Evolutionary conservation across 768 basidiomycete genomes (phyloP).

Genomic region (Rhizopogon sp.): DNA sequence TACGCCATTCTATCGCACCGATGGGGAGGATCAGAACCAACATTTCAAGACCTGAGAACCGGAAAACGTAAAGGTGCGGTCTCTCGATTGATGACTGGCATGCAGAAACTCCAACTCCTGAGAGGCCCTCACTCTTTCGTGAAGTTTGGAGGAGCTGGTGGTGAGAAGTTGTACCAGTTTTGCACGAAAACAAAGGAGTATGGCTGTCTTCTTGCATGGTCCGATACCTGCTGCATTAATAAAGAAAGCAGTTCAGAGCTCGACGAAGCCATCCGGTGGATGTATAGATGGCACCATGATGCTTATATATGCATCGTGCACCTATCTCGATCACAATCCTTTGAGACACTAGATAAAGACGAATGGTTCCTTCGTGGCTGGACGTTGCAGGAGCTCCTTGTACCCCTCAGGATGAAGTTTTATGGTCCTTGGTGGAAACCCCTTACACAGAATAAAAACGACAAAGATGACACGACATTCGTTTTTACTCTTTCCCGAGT

Average conservation of each 20-base stretch:
- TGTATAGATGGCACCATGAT: conserved; percentile 13
- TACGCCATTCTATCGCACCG: conserved; percentile 10
- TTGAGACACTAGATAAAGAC: not conserved
- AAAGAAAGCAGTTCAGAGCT: conserved; percentile 13
- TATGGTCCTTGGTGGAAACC: conserved; percentile 5
- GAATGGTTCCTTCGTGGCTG: conserved; percentile 13
- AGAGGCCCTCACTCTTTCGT: too few species aligned
- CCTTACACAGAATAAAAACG: not conserved
- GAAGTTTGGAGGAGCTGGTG: not conserved
- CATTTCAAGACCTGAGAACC: not conserved
- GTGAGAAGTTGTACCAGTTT: not conserved
- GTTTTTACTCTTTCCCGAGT: not conserved
- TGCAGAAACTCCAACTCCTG: too few species aligned
- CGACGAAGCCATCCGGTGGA: conserved; percentile 12
- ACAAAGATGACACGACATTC: not conserved
- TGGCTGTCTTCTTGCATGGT: conserved; percentile 4
- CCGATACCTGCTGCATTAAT: conserved; percentile 11
- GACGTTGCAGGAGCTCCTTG: conserved; percentile 9
- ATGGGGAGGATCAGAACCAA: conserved; percentile 5
- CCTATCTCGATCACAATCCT: not conserved
- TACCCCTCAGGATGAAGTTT: conserved; percentile 8
- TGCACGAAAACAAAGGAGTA: not conserved
- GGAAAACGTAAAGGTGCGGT: not conserved
- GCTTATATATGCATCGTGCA: conserved; percentile 11
- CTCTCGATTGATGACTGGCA: too few species aligned